A percentile compares a stretch with the other conserved stretches of the same genome.
phyloP scores from a whole-genome alignment of 2,329 filamentous ascomycete genomes.

The Clarireedia monteithiana region DNA sequence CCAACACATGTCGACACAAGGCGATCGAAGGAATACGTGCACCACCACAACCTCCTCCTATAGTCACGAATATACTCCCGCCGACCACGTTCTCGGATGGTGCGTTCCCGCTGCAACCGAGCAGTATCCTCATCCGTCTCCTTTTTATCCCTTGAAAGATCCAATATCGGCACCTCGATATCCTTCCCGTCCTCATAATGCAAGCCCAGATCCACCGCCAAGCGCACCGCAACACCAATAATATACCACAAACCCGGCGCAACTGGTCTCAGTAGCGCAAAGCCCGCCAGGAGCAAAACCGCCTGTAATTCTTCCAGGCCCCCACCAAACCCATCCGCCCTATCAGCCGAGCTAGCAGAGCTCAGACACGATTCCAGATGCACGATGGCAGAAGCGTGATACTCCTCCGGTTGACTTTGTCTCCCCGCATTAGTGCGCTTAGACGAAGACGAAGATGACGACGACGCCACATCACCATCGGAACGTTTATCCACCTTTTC shows the following conservation, averaged over 20 bases:
- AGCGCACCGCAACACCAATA: conserved; percentile 80
- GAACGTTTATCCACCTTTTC: conserved; percentile 18
- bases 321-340: conserved; percentile 62
- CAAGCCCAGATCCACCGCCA: conserved; percentile 85
- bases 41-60: conserved; percentile 88
- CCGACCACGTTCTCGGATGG: conserved; percentile 50
- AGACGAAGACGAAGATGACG: conserved; percentile 15
- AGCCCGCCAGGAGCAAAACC: conserved; percentile 83
- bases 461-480: conserved; percentile 10
- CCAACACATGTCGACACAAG: conserved; percentile 92
- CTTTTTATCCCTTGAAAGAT: conserved; percentile 31
- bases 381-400: conserved; percentile 89
- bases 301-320: conserved; percentile 88
- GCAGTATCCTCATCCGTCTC: conserved; percentile 27
- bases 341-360: conserved; percentile 41
- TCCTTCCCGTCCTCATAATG: conserved; percentile 84
- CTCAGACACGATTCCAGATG: conserved; percentile 82
- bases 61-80: conserved; percentile 82
- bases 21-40: conserved; percentile 90
- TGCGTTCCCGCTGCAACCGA: conserved; percentile 30
- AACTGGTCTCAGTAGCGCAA: conserved; percentile 83
- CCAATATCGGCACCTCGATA: conserved; percentile 49
- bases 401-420: conserved; percentile 81
- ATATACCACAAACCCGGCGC: conserved; percentile 97
- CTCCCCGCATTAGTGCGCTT: conserved; percentile 21